These are phyloP conservation scores for Nakaseomyces kungkrabaensis DNA, from an alignment of 1,139 yeast genomes.

Conservation along the genomic window DNA sequence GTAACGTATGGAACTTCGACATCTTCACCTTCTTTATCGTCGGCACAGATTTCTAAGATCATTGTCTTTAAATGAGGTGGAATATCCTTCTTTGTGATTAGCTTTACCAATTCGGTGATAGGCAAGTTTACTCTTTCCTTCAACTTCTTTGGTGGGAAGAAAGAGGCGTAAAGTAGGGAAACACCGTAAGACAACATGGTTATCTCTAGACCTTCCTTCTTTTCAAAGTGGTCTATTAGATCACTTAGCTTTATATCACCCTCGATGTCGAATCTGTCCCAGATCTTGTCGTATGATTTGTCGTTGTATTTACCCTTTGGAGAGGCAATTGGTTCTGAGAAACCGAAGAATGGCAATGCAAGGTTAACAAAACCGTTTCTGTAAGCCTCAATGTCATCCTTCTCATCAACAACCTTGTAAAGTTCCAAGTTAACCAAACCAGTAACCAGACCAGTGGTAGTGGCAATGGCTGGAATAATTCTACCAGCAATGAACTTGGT, in stretches of 20 bases:
- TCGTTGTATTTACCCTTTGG: constrained; percentile 74
- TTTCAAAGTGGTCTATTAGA: constrained; percentile 63
- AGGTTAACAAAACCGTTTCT: constrained; percentile 90
- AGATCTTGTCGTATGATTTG: constrained; percentile 73
- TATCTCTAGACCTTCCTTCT: constrained; percentile 75
- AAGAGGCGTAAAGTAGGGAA: constrained; percentile 80
- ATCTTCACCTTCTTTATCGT: constrained; percentile 87
- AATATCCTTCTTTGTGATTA: constrained; percentile 74
- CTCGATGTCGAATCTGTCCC: constrained; percentile 85
- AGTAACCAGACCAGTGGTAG: constrained; percentile 93
- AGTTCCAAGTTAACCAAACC: constrained; percentile 89
- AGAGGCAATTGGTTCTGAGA: constrained; percentile 89
- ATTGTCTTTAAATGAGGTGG: constrained; percentile 66
- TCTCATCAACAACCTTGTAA: constrained; percentile 75
- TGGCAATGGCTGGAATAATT: constrained; percentile 97
- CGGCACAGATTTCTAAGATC: constrained; percentile 85
- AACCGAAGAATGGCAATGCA: constrained; percentile 94
- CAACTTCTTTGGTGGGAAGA: constrained; percentile 84
- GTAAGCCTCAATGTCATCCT: constrained; percentile 68
- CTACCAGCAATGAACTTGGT: constrained; percentile 86
- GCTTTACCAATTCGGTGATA: constrained; percentile 65
- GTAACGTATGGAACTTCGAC: constrained; percentile 87
- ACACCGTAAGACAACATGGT: constrained; percentile 91
- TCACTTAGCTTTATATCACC: constrained; percentile 74
- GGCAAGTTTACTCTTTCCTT: constrained; percentile 64